A percentile compares a stretch with the other conserved stretches of the same genome.
Evolutionary conservation across 2,329 filamentous ascomycete species (phyloP).

Genomic region (Hymenoscyphus albidus): DNA sequence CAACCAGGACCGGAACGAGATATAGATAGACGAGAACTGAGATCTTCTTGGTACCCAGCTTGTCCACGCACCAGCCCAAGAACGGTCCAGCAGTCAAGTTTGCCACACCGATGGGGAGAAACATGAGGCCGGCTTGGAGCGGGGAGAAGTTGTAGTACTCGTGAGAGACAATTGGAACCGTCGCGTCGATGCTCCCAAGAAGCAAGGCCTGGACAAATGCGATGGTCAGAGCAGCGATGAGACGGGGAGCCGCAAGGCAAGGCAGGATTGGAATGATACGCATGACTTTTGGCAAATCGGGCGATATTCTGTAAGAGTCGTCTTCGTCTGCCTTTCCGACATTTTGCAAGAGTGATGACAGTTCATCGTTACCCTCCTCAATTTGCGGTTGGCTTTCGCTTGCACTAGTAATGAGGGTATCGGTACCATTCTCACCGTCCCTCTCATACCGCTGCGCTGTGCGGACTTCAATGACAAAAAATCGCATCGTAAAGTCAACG

Average conservation of each 20-base stretch:
- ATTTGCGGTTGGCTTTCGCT: background rate
- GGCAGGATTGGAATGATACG: background rate
- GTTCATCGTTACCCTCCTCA: background rate
- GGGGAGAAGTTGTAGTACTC: background rate
- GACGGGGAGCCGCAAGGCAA: background rate
- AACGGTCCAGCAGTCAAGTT: background rate
- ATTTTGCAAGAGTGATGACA: background rate
- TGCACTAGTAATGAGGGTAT: background rate
- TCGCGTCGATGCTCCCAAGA: background rate
- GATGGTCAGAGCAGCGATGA: background rate
- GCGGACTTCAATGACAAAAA: background rate
- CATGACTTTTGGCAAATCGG: no score
- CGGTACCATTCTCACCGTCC: background rate
- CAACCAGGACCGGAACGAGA: background rate
- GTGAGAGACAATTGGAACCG: background rate
- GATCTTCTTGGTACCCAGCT: background rate
- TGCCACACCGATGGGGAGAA: background rate
- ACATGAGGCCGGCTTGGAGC: conserved; percentile 1
- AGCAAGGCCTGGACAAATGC: background rate
- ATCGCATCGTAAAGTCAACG: background rate
- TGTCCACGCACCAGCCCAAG: background rate
- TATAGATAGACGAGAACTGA: background rate
- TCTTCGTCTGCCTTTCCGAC: background rate
- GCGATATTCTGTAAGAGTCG: background rate
- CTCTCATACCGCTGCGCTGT: background rate